Base-by-base conservation (phyloP, 495 filamentous ascomycete genomes). In the Neurospora hispaniola region DNA sequence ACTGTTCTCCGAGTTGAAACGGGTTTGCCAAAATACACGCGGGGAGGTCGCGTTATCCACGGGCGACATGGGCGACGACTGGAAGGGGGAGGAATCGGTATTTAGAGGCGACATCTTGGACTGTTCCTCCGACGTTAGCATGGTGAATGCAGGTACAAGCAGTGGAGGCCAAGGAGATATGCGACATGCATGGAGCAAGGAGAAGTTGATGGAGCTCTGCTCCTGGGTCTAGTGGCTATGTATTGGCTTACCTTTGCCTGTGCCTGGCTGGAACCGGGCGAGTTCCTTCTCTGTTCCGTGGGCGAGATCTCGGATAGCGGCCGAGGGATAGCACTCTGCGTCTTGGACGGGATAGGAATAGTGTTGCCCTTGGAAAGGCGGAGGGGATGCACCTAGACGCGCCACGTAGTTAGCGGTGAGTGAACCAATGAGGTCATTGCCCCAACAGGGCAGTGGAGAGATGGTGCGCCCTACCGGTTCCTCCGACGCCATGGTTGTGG, bases 11-110 rank as follows among this genome's bases (percentile, higher is more conserved):
- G 85, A 81, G 41, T 89, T 87, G 76, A 86, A 89, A 69, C 90
- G 90, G 73, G 89, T 92, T 79, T 96, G 90, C 94, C 94, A 97
- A 81, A 96, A 97, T 18, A 90, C 83, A 70, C 91, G 91, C 38
- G 93, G 90, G 16, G 93, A 94, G 42, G 90, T 88, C 39, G 89
- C 85, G 74, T 80, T 75, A 70, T 84, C 69, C 54, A 66, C 35
- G 54, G 54, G 54, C 38, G 79, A 85, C 76, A 90, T 85, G 27
- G 91, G 92, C 4, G 92, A 94, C 23, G 90, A 87, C 77, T 94
- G 91, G 84, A 92, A 92, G 71, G 91, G 88, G 66, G 92, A 90
- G 42, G 90, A 91, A 72, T 94, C 91, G 69, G 84, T 86, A 74
- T 85, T 88, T 70, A 90, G 85, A 72, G 85, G 76, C 83, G 87